A percentile compares a stretch with the other conserved stretches of the same genome.
Evolutionary conservation across 1,139 yeast genomes (phyloP).

Genomic region (Lodderomyces elongisporus): DNA sequence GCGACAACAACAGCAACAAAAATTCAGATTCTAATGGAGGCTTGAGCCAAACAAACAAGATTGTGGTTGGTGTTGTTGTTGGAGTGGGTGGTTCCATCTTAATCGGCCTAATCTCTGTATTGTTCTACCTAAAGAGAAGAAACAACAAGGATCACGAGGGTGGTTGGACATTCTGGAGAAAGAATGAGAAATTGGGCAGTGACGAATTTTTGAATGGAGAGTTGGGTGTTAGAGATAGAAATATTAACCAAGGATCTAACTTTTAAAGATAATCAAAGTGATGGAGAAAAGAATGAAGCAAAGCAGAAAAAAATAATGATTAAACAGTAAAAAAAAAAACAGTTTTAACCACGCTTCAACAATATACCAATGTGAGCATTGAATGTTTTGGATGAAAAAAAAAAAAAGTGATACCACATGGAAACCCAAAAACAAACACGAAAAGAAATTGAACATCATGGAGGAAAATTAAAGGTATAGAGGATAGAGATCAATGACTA

Average conservation of each 20-base stretch:
- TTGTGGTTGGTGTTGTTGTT: slow-evolving; percentile 49
- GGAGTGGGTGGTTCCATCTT: slow-evolving; percentile 47
- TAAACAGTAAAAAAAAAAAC: too few species aligned
- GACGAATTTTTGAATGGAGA: slow-evolving; percentile 60
- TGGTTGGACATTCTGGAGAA: slow-evolving; percentile 52
- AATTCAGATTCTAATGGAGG: slow-evolving; percentile 21
- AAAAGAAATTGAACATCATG: too few species aligned
- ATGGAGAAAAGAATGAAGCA: neutral
- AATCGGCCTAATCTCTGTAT: slow-evolving; percentile 30
- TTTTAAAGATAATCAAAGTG: slow-evolving; percentile 19
- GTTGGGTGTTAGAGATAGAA: slow-evolving; percentile 48
- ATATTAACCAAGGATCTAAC: slow-evolving; percentile 45
- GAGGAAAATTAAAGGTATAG: too few species aligned
- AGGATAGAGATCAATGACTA: too few species aligned
- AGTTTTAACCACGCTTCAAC: too few species aligned
- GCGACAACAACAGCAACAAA: slow-evolving; percentile 13
- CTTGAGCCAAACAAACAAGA: slow-evolving; percentile 39
- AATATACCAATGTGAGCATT: too few species aligned
- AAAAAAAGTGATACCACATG: too few species aligned
- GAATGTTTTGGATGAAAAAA: too few species aligned
- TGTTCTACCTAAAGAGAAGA: slow-evolving; percentile 34
- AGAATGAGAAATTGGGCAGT: slow-evolving; percentile 39
- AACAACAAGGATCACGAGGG: slow-evolving; percentile 27
- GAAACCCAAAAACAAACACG: too few species aligned
- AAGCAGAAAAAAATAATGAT: too few species aligned